phyloP scores from a whole-genome alignment of 2,329 filamentous ascomycete species.

The Xylaria sp. region DNA sequence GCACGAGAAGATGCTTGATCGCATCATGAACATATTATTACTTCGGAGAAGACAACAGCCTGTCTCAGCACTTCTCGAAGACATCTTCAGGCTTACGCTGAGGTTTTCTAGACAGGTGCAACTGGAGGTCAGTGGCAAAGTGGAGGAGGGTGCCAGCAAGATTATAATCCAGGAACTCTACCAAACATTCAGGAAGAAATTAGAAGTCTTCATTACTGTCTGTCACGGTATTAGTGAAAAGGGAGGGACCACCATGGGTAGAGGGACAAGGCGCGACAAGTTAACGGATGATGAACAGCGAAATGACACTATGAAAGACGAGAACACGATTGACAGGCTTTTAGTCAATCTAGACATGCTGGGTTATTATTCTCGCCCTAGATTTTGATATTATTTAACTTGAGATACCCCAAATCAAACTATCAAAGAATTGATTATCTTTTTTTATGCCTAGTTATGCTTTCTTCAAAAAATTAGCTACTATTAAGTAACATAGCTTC shows the following conservation, averaged over 20 bases:
- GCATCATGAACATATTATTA: slow-evolving; percentile 78
- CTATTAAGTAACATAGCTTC: not conserved
- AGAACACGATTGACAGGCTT: slow-evolving; percentile 75
- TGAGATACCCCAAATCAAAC: slow-evolving; percentile 43
- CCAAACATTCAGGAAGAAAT: slow-evolving; percentile 74
- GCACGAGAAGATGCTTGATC: slow-evolving; percentile 79
- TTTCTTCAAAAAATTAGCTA: not conserved
- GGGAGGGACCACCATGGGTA: slow-evolving; percentile 59
- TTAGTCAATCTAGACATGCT: slow-evolving; percentile 77
- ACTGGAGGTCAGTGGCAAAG: slow-evolving; percentile 54
- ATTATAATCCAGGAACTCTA: slow-evolving; percentile 64
- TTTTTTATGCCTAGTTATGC: not conserved
- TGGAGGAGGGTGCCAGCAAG: slow-evolving; percentile 44
- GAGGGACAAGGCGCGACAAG: slow-evolving; percentile 43
- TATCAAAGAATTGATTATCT: not conserved
- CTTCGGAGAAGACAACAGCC: slow-evolving; percentile 80
- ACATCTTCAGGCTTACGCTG: slow-evolving; percentile 79
- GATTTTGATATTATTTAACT: slow-evolving; percentile 38
- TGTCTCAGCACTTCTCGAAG: slow-evolving; percentile 77
- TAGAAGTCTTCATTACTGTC: slow-evolving; percentile 78
- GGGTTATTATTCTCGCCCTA: slow-evolving; percentile 66
- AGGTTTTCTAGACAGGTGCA: slow-evolving; percentile 70
- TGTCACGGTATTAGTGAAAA: slow-evolving; percentile 76
- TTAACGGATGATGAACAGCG: slow-evolving; percentile 52
- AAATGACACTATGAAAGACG: slow-evolving; percentile 53